Conservation (phyloP, 805 yeast genomes). For the Yarrowia deformans region DNA sequence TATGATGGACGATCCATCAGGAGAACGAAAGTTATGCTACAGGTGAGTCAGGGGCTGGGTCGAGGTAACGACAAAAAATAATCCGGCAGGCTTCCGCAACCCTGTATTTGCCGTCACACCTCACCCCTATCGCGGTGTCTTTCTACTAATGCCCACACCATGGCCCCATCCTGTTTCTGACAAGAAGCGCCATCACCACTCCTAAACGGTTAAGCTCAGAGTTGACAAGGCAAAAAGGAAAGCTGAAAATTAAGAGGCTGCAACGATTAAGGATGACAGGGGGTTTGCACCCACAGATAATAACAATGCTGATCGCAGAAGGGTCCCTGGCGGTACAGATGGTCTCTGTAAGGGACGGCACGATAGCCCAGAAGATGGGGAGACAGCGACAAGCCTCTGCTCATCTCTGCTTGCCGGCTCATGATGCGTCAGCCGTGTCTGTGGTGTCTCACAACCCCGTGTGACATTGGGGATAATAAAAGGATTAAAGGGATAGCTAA, state of each 20-base stretch:
- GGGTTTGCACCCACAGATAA: constrained; percentile 1
- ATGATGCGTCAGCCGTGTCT: constrained; percentile 21
- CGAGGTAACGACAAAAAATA: not conserved
- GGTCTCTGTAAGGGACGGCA: constrained; percentile 21
- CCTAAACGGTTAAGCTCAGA: constrained; percentile 1
- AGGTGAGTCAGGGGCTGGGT: constrained; percentile 28
- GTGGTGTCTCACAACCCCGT: constrained; percentile 14
- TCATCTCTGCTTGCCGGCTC: not conserved
- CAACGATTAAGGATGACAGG: constrained; percentile 17
- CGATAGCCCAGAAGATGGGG: not conserved
- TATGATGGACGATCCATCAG: constrained; percentile 19
- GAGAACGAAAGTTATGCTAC: constrained; percentile 20
- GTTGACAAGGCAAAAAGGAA: constrained; percentile 11
- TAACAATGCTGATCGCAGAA: constrained; percentile 1
- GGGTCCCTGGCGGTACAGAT: constrained; percentile 11
- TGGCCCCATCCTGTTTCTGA: constrained; percentile 1
- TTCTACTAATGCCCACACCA: constrained; percentile 9
- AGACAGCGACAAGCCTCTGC: not conserved
- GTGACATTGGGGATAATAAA: constrained; percentile 14
- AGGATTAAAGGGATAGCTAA: constrained; percentile 32
- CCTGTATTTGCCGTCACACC: not conserved
- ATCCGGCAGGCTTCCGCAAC: not conserved
- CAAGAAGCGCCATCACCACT: constrained; percentile 10
- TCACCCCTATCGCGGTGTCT: not conserved
- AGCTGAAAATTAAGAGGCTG: constrained; percentile 19